These are phyloP conservation scores for Rhododendron vialii DNA, from an alignment of 148 eudicot genomes.

Conservation along the genomic window DNA sequence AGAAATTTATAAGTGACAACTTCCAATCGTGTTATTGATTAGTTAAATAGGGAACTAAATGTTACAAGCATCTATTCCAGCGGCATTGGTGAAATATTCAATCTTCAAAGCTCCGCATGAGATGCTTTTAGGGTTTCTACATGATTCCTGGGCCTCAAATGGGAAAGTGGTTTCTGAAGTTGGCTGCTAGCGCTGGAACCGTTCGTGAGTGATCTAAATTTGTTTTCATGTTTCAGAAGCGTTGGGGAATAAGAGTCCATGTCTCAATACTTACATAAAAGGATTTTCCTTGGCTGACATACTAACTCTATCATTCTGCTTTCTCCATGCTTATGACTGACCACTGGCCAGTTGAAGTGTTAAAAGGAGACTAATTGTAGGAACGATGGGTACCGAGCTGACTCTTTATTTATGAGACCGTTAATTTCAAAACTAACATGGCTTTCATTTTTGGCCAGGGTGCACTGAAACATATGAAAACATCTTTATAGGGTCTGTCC, in stretches of 20 bases:
- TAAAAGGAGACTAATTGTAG: neutral
- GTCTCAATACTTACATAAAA: neutral
- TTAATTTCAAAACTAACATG: neutral
- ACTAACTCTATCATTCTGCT: neutral
- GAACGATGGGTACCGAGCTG: neutral
- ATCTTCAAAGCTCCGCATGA: neutral
- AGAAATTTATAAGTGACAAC: neutral
- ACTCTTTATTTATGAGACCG: neutral
- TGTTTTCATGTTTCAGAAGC: neutral
- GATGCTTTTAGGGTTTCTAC: neutral
- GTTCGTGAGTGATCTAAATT: neutral
- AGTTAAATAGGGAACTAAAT: neutral
- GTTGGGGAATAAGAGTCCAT: neutral
- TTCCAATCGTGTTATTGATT: neutral
- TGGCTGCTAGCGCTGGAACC: neutral
- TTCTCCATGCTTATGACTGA: neutral
- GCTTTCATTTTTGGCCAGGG: conserved; percentile 34
- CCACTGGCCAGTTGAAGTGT: neutral
- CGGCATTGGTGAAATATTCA: neutral
- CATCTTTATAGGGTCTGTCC: conserved; percentile 77
- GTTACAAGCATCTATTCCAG: neutral
- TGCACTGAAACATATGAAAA: conserved; percentile 64
- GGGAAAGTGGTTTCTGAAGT: neutral
- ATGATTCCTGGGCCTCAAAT: neutral
- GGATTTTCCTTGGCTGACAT: neutral